Base-by-base conservation (phyloP, 2,329 filamentous ascomycete species). In the Orbilia blumenaviensis region DNA sequence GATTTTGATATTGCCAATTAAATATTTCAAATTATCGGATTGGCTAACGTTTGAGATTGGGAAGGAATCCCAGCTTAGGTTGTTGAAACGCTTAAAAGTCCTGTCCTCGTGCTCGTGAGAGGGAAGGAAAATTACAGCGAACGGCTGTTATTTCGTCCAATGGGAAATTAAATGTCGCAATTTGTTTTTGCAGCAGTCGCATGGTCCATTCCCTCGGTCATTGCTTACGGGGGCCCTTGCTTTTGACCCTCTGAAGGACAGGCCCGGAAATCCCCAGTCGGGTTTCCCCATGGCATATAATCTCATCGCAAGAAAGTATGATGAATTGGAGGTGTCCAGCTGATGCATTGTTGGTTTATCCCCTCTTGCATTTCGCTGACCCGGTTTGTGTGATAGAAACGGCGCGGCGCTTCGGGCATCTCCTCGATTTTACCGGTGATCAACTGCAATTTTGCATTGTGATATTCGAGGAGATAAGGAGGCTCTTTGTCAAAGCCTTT, bases 121-220 rank as follows among this genome's bases (percentile, higher is more conserved):
- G 52, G 50, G 18, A 66, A 21, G 36, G 21, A 62, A 38, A 63
- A 32, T 54, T 36, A 42, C 48, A 44, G 38, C 32, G 50, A 54
- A 60, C n/a, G 56, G 60, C 27, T 75, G 62, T 29, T 75, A 63
- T 23, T 64, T 48, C 36, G 38, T 60, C 72, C 64, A 76, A 76
- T 76, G 72, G 72, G 72, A 76, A 76, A 76, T 76, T 76, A 76
- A 76, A 76, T 76, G 72, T 76, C 72, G 72, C 72, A 76, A 76
- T 76, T 69, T 69, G 25, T 25, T 75, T n/a, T 66, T 58, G 25
- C 46, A 66, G 34, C 48, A 29, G 46, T 50, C 38, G 25, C 36
- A 25, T 8, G 16, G 18, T 50, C 66, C 62, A 67, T 58, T 58
- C 48, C 41, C 63, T 68, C 48, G 72, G 64, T 60, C 56, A 52